Evolutionary conservation across 2,329 filamentous ascomycete genomes (phyloP), one percentile per base, ranked within the genome.

Genomic region (Thyridium curvatum): DNA sequence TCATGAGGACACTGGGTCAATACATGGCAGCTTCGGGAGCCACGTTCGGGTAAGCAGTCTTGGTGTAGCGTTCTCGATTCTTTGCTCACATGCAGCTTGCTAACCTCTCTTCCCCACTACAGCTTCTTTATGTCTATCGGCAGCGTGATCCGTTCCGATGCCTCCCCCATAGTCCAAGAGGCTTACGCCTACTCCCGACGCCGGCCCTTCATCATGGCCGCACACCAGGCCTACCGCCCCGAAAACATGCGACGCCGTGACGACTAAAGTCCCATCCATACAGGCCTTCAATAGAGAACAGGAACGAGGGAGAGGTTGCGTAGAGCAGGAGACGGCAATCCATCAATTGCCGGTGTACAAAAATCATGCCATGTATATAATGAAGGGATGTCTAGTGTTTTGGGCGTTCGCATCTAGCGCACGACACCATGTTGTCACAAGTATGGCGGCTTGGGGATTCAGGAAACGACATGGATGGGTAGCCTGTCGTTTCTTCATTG

Each of bases 41-140:
- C 34, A 97, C 91, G 9, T 98, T 98, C 62, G 93, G 91, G 91
- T 95, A 77, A 46, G 74, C 21, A 10, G 21, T 26, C 21, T 26
- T 6, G 6, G 21, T 10, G 21, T 6, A 10, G 21, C 21, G 21
- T 10, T 6, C 10, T 10, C 21, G 21, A 26, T 10, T 26, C 6
- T 10, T 10, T 18, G 10, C 3, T 8, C 15, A 9, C 12, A 26
- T 13, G 21, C 33, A 30, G 14, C 30, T n/a, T 32, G 16, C 30
- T 30, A 33, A 28, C 28, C 29, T 30, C 30, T 38, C 15, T 17
- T 12, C 15, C 39, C 14, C 38, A 14, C 31, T 10, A 14, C 47
- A 82, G 78, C 17, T 96, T 97, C 69, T 98, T 98, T 75, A 98
- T 98, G 93, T 91, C 87, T 41, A 95, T 98, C 52, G 93, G 93